phyloP scores from a whole-genome alignment of 176 grass and related monocot genomes.

The Triticum monococcum region DNA sequence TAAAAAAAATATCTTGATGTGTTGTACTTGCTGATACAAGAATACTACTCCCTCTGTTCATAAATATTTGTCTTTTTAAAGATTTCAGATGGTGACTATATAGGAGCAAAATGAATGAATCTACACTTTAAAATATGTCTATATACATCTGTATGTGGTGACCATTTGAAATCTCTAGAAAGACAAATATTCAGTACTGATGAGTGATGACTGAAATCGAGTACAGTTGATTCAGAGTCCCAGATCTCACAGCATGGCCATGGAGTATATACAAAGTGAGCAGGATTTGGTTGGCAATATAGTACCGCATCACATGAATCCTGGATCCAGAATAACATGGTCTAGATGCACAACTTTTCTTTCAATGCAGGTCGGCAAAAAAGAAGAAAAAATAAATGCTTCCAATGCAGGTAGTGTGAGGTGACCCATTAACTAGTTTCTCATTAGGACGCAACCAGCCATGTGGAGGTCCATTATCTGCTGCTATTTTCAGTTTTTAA shows the following conservation, averaged over 20 bases:
- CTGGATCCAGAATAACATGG: conserved; percentile 7
- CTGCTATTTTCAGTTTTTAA: not conserved
- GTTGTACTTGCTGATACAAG: not conserved
- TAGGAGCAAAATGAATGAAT: no score
- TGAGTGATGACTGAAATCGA: not conserved
- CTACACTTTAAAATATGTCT: no score
- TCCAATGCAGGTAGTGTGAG: not conserved
- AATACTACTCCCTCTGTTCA: no score
- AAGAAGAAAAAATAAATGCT: conserved; percentile 1
- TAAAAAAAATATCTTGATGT: not conserved
- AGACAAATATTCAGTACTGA: no score
- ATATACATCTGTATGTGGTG: no score
- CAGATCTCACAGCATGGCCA: not conserved
- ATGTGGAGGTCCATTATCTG: conserved; percentile 1
- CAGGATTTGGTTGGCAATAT: not conserved
- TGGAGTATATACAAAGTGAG: not conserved
- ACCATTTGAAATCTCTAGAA: no score
- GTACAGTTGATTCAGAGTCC: not conserved
- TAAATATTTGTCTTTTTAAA: no score
- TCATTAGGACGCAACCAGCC: not conserved
- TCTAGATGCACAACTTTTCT: conserved; percentile 16
- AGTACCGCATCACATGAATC: conserved; percentile 5
- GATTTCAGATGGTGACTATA: no score
- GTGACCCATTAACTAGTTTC: not conserved
- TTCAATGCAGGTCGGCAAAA: not conserved